phyloP scores from a whole-genome alignment of 148 eudicot genomes.

The Selenicereus undatus region DNA sequence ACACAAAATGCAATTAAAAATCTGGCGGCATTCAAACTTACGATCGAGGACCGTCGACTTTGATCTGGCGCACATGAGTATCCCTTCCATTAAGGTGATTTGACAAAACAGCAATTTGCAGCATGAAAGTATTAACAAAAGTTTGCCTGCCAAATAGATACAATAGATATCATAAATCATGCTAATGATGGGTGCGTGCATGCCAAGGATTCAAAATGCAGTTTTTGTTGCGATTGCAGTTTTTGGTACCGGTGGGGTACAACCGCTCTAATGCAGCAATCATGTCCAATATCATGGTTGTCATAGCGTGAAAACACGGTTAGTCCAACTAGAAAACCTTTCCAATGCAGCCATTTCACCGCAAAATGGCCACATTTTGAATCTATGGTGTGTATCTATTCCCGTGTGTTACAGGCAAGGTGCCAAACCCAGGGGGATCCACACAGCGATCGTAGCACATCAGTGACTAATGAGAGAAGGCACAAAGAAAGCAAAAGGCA shows the following conservation, averaged over 20 bases:
- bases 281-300: too few species aligned
- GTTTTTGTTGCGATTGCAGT: too few species aligned
- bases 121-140: conserved; percentile 88
- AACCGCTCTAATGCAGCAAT: too few species aligned
- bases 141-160: conserved; percentile 57
- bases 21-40: conserved; percentile 31
- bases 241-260: too few species aligned
- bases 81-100: conserved; percentile 94
- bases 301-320: too few species aligned
- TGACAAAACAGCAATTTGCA: conserved; percentile 75
- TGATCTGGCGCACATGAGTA: conserved; percentile 91
- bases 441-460: not conserved
- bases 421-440: not conserved
- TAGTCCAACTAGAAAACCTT: too few species aligned
- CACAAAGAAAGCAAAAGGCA: not conserved
- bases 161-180: not conserved
- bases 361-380: too few species aligned
- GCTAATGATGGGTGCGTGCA: not conserved
- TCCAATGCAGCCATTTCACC: too few species aligned
- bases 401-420: not conserved
- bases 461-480: not conserved
- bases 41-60: conserved; percentile 93
- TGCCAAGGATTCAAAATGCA: too few species aligned
- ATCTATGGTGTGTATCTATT: too few species aligned
- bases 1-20: not conserved